Percentiles rank a stretch among this genome's conserved stretches.
phyloP scores from a whole-genome alignment of 305 asterid species.

The Plantago rigida region DNA sequence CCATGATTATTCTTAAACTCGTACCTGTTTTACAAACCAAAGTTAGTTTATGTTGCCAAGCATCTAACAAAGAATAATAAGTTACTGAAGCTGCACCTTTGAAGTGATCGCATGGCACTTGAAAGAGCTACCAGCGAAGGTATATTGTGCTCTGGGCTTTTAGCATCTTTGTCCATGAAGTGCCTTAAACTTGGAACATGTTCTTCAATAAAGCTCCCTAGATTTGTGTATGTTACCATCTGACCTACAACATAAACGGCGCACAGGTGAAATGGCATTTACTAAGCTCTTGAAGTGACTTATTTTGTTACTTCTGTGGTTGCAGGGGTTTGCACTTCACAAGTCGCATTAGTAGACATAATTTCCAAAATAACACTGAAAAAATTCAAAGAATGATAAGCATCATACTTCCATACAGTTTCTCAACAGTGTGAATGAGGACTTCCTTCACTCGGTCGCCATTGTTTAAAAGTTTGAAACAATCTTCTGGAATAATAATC shows the following conservation, averaged over 20 bases:
- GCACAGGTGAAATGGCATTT: background rate
- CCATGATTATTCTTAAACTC: slow-evolving; percentile 85
- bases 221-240: slow-evolving; percentile 32
- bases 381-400: background rate
- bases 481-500: slow-evolving; percentile 66
- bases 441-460: slow-evolving; percentile 29
- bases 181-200: slow-evolving; percentile 57
- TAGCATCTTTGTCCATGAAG: slow-evolving; percentile 35
- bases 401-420: slow-evolving; percentile 56
- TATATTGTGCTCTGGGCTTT: slow-evolving; percentile 34
- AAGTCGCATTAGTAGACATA: background rate
- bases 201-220: slow-evolving; percentile 56
- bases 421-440: slow-evolving; percentile 39
- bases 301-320: background rate
- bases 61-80: background rate
- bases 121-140: slow-evolving; percentile 75
- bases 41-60: background rate
- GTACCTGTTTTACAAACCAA: slow-evolving; percentile 32
- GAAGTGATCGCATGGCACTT: slow-evolving; percentile 64
- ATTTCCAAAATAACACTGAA: background rate
- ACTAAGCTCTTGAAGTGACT: background rate
- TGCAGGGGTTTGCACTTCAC: no score
- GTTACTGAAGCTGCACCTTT: slow-evolving; percentile 40
- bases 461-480: slow-evolving; percentile 56
- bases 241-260: slow-evolving; percentile 34